These are phyloP conservation scores for Kurtzmaniella fragi DNA, from an alignment of 805 yeast genomes.

Conservation along the genomic window DNA sequence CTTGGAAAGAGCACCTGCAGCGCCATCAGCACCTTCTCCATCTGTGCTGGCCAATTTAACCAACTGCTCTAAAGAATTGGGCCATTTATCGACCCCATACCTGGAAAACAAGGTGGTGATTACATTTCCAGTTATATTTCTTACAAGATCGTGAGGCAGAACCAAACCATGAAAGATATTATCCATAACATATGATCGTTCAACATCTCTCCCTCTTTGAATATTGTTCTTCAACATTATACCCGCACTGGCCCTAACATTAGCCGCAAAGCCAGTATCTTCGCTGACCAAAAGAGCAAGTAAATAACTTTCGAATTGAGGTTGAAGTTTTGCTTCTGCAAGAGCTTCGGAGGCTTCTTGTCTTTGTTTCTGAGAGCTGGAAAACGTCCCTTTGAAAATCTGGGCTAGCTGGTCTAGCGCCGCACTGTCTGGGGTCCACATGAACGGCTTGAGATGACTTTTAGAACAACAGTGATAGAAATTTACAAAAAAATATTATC, in stretches of 20 bases:
- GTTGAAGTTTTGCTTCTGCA: constrained; percentile 60
- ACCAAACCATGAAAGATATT: constrained; percentile 52
- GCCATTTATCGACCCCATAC: constrained; percentile 70
- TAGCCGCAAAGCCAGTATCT: constrained; percentile 28
- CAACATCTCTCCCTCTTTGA: constrained; percentile 23
- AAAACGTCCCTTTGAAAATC: constrained; percentile 68
- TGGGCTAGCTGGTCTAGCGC: constrained; percentile 59
- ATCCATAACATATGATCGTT: constrained; percentile 32
- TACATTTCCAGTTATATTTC: constrained; percentile 88
- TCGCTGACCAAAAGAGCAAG: constrained; percentile 61
- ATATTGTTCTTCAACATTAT: constrained; percentile 74
- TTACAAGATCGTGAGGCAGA: constrained; percentile 54
- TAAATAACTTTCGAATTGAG: constrained; percentile 79
- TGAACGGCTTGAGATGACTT: constrained; percentile 22
- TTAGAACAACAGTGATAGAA: not conserved
- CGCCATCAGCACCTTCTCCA: constrained; percentile 18
- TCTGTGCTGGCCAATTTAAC: constrained; percentile 50
- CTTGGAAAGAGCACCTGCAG: constrained; percentile 75
- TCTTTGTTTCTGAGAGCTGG: constrained; percentile 52
- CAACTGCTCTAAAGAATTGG: constrained; percentile 63
- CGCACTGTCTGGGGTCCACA: constrained; percentile 66
- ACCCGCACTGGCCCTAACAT: constrained; percentile 85
- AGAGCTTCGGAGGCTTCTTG: constrained; percentile 69
- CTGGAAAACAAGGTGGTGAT: constrained; percentile 74
- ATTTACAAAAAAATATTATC: not conserved